Evolutionary conservation across 1,284 basidiomycete genomes (phyloP).

Genomic region (Apiotrichum montevideense): DNA sequence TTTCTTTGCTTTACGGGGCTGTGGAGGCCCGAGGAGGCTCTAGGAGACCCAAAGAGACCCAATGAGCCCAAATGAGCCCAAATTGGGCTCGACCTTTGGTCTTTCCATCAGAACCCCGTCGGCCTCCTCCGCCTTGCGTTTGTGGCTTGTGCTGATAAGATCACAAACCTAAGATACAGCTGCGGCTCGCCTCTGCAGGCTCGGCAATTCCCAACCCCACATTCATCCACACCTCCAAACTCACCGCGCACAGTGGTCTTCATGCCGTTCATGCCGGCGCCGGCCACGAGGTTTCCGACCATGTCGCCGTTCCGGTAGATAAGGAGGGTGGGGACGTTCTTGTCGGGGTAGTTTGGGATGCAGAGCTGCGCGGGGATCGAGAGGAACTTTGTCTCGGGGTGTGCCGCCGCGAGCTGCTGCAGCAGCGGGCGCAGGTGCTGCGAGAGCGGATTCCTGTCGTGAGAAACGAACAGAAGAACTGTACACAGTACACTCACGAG

Average conservation of each 20-base stretch:
- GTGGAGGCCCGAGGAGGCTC: no score
- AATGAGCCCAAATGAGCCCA: no score
- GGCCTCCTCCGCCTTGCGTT: no score
- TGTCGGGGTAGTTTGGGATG: slow-evolving; percentile 90
- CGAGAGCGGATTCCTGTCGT: slow-evolving; percentile 64
- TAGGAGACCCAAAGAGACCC: no score
- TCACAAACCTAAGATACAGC: no score
- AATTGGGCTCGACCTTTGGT: no score
- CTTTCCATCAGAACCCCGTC: no score
- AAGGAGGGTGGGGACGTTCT: slow-evolving; percentile 83
- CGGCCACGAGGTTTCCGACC: slow-evolving; percentile 71
- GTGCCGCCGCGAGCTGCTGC: slow-evolving; percentile 64
- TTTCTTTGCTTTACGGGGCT: no score
- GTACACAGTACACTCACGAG: slow-evolving; percentile 39
- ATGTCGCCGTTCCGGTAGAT: slow-evolving; percentile 89
- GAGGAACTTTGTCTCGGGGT: slow-evolving; percentile 91
- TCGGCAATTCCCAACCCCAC: neutral
- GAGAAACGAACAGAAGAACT: neutral
- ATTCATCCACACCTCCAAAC: slow-evolving; percentile 11
- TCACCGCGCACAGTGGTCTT: slow-evolving; percentile 75
- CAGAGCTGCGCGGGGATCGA: slow-evolving; percentile 93
- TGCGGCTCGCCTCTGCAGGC: no score
- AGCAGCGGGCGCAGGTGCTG: slow-evolving; percentile 70
- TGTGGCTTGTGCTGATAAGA: neutral
- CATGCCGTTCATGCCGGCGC: slow-evolving; percentile 57